A percentile compares a stretch with the other conserved stretches of the same genome.
phyloP scores from a whole-genome alignment of 2,329 filamentous ascomycete genomes.

The Alternaria sp. region DNA sequence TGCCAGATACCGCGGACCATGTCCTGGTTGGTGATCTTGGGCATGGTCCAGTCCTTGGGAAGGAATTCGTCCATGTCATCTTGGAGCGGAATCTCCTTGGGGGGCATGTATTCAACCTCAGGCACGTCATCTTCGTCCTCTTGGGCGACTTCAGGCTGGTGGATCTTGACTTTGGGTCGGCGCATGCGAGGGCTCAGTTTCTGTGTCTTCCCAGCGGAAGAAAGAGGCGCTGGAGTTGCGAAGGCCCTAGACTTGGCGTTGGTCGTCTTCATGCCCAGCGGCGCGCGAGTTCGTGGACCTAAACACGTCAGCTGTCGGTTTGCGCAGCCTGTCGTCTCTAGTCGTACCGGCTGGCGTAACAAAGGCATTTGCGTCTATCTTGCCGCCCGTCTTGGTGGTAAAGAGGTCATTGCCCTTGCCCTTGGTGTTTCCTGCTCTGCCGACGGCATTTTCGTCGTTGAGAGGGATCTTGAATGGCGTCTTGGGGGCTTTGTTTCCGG shows the following conservation, averaged over 20 bases:
- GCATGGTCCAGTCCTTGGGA: constrained; percentile 62
- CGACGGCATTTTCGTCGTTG: constrained; percentile 85
- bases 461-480: constrained; percentile 80
- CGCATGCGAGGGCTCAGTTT: constrained; percentile 69
- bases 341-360: constrained; percentile 79
- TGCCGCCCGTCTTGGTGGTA: constrained; percentile 61
- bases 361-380: constrained; percentile 70
- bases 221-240: constrained; percentile 72
- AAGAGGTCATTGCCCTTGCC: constrained; percentile 65
- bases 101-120: constrained; percentile 91
- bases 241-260: constrained; percentile 83
- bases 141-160: constrained; percentile 64
- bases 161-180: constrained; percentile 67
- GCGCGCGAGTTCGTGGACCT: constrained; percentile 71
- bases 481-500: constrained; percentile 77
- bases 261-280: constrained; percentile 93
- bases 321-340: constrained; percentile 3
- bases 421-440: constrained; percentile 68
- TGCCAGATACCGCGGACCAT: constrained; percentile 61
- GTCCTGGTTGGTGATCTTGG: constrained; percentile 63
- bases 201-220: constrained; percentile 66
- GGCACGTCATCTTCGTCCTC: constrained; percentile 67
- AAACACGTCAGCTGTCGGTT: constrained; percentile 14
- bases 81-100: constrained; percentile 67
- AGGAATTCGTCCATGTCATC: constrained; percentile 74